Percentiles rank a stretch among this genome's conserved stretches.
Evolutionary conservation across 352 stramenopile species (phyloP).

Genomic region (Phytophthora tubulina): DNA sequence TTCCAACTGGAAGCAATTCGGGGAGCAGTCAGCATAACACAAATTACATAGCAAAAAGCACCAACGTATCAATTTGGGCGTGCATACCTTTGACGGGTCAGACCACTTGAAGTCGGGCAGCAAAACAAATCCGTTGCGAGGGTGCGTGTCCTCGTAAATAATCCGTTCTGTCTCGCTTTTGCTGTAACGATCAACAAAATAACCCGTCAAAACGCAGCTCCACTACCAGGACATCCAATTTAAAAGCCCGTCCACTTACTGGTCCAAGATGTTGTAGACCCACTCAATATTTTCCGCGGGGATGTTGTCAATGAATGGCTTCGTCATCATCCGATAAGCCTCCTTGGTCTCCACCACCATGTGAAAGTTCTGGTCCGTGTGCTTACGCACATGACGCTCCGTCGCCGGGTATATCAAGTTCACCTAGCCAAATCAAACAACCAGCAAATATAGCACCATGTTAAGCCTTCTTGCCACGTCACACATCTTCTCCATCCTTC

Average conservation of each 20-base stretch:
- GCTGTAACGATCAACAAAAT: constrained; percentile 36
- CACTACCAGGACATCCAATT: not conserved
- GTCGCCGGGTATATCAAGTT: constrained; percentile 88
- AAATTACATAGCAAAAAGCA: not conserved
- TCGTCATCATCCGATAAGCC: constrained; percentile 80
- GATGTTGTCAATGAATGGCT: constrained; percentile 81
- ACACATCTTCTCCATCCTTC: not conserved
- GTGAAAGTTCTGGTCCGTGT: constrained; percentile 86
- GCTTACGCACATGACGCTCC: constrained; percentile 82
- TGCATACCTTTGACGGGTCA: constrained; percentile 64
- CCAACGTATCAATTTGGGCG: not conserved
- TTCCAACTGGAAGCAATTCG: constrained; percentile 57
- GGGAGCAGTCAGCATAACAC: not conserved
- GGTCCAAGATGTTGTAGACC: constrained; percentile 91
- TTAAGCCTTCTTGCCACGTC: not conserved
- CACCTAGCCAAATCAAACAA: constrained; percentile 43
- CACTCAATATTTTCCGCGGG: constrained; percentile 83
- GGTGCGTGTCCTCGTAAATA: constrained; percentile 77
- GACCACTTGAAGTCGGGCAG: constrained; percentile 90
- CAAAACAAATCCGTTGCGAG: constrained; percentile 76
- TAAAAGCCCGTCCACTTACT: constrained; percentile 57
- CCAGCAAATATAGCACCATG: not conserved
- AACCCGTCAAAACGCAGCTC: constrained; percentile 12
- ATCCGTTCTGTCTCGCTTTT: constrained; percentile 87
- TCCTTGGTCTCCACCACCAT: constrained; percentile 85